Conservation (phyloP, 768 basidiomycete species). For the Strobilomyces dryophilus region DNA sequence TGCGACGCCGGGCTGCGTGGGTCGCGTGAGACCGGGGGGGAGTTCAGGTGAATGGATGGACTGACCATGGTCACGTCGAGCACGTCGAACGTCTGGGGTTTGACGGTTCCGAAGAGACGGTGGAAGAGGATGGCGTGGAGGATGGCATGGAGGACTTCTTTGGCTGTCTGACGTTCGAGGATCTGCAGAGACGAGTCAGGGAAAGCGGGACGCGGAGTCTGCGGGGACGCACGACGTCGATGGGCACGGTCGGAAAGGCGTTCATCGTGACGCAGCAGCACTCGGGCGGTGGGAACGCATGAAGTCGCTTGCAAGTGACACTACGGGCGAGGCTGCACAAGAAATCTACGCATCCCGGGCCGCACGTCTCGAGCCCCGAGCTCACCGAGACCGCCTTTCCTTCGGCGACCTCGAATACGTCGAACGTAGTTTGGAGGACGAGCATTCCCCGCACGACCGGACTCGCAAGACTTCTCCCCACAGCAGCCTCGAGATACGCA, state of each 20-base stretch:
- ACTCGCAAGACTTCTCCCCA: background rate
- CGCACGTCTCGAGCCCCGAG: too few relatives aligned
- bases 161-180: slow-evolving; percentile 66
- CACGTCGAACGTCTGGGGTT: slow-evolving; percentile 72
- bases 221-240: slow-evolving; percentile 25
- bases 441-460: background rate
- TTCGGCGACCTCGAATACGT: too few relatives aligned
- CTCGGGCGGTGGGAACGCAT: background rate
- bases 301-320: too few relatives aligned
- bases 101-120: slow-evolving; percentile 75
- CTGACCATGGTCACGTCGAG: slow-evolving; percentile 82
- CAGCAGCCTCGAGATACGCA: background rate
- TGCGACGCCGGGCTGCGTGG: slow-evolving; percentile 65
- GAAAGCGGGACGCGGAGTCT: background rate
- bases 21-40: background rate
- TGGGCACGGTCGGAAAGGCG: slow-evolving; percentile 26
- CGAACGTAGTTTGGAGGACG: background rate
- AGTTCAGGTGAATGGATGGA: background rate
- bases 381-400: too few relatives aligned
- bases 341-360: too few relatives aligned
- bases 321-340: too few relatives aligned
- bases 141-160: slow-evolving; percentile 70
- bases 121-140: slow-evolving; percentile 85
- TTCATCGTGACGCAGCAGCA: too few relatives aligned
- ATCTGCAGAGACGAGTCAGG: slow-evolving; percentile 39